Base-by-base conservation (phyloP, 2,329 filamentous ascomycete genomes). In the Arthrobotrys iridis region DNA sequence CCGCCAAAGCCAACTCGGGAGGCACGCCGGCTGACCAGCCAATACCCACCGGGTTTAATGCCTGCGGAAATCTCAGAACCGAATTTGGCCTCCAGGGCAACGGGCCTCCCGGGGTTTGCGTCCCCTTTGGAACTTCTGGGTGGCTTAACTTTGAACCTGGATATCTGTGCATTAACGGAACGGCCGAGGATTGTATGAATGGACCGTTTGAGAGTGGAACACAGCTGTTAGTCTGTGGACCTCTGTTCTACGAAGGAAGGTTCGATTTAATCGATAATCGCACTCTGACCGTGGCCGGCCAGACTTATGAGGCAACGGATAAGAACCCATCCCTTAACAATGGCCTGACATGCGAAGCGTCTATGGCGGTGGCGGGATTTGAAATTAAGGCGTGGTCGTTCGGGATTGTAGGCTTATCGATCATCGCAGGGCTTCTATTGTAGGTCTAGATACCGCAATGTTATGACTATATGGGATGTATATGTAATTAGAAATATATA, bases 191-290 rank as follows among this genome's bases (percentile, higher is more conserved):
- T 8, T 59, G 50, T n/a, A 59, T 18, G 8, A 46, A 67, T 35
- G 63, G 63, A 7, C 63, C 63, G 50, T 67, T 48, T 33, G 50
- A 67, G 30, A 67, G 50, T 40, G 63, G 63, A 3, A 58, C 50
- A 8, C 7, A 28, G 3, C 6, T 59, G 41, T 37, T 50, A 26
- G 63, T 59, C 15, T 67, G 63, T 24, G 50, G 40, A n/a, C 4
- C 40, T 15, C 26, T 7, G 33, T 8, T n/a, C n/a, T n/a, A n/a
- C n/a, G n/a, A n/a, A n/a, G 50, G 40, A 8, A 28, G 3, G 1
- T 1, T 40, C 3, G 22, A 1, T 8, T 40, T 58, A 3, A 10
- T 20, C 10, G 10, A 18, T 0, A 22, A 58, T 40, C 26, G 40
- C 28, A 67, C 40, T 2, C 15, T 50, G 6, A 37, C 3, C 30